Percentiles rank a stretch among this genome's conserved stretches.
phyloP scores from a whole-genome alignment of 805 yeast species.

The Kazachstania viticola region DNA sequence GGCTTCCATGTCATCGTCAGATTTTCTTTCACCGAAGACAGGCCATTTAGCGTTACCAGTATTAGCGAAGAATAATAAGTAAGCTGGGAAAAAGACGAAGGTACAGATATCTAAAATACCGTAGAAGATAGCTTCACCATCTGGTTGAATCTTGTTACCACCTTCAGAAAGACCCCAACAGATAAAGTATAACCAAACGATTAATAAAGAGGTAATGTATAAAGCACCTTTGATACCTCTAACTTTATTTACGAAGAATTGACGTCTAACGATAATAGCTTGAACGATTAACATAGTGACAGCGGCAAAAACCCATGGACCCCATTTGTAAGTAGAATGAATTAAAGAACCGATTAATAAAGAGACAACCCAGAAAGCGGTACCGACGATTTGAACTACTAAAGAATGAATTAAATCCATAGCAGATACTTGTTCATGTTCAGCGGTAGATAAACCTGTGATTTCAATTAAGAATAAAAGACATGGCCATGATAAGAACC shows the following conservation, averaged over 20 bases:
- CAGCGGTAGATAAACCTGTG: slow-evolving; percentile 2
- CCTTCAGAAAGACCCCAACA: slow-evolving; percentile 45
- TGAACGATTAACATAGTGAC: slow-evolving; percentile 33
- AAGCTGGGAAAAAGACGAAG: slow-evolving; percentile 33
- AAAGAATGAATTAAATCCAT: slow-evolving; percentile 5
- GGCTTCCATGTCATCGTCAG: slow-evolving; percentile 6
- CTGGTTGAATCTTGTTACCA: slow-evolving; percentile 43
- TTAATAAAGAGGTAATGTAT: not conserved
- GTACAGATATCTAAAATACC: slow-evolving; percentile 39
- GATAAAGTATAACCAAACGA: slow-evolving; percentile 30
- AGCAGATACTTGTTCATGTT: not conserved
- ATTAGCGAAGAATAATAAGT: slow-evolving; percentile 14
- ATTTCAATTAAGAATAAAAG: slow-evolving; percentile 23
- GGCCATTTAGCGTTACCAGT: slow-evolving; percentile 2
- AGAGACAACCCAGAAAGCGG: slow-evolving; percentile 40
- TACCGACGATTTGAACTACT: slow-evolving; percentile 30
- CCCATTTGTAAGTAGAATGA: slow-evolving; percentile 52
- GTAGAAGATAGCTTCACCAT: slow-evolving; percentile 42
- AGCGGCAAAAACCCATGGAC: slow-evolving; percentile 48
- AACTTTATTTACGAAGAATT: slow-evolving; percentile 15
- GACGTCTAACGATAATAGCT: slow-evolving; percentile 18
- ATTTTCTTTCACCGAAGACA: not conserved
- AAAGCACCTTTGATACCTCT: slow-evolving; percentile 3
- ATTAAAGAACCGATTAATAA: slow-evolving; percentile 47
- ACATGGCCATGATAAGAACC: slow-evolving; percentile 37